A percentile compares a stretch with the other conserved stretches of the same genome.
These are phyloP conservation scores for Starmera dryadoides DNA, from an alignment of 805 yeast species.

Conservation along the genomic window DNA sequence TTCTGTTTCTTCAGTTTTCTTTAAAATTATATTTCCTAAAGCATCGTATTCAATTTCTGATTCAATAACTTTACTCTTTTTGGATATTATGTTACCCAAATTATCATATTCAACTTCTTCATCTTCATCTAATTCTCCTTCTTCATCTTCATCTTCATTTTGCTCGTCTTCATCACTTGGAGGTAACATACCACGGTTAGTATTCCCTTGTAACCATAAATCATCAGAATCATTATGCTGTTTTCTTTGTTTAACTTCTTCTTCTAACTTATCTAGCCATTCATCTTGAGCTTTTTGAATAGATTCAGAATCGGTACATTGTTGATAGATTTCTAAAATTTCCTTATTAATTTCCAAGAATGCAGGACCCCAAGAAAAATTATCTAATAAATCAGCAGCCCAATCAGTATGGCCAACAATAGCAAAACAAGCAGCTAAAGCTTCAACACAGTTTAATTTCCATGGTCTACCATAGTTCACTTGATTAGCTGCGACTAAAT, in stretches of 20 bases:
- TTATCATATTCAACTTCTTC: constrained; percentile 16
- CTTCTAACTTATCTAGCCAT: constrained; percentile 65
- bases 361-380: constrained; percentile 92
- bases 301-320: constrained; percentile 76
- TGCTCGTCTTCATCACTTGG: constrained; percentile 21
- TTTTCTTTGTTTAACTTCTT: constrained; percentile 58
- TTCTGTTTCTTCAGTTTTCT: constrained; percentile 7
- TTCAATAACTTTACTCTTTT: not conserved
- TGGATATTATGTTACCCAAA: constrained; percentile 10
- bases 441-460: constrained; percentile 94
- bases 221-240: constrained; percentile 46
- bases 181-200: constrained; percentile 34
- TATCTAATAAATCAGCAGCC: constrained; percentile 70
- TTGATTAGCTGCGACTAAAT: constrained; percentile 92
- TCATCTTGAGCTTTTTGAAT: constrained; percentile 64
- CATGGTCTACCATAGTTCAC: constrained; percentile 96
- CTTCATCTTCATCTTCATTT: constrained; percentile 18
- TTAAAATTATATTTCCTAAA: too few relatives aligned
- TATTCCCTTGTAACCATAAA: constrained; percentile 74
- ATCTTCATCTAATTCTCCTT: constrained; percentile 13
- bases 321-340: constrained; percentile 61
- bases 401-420: constrained; percentile 87
- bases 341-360: constrained; percentile 80
- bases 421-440: constrained; percentile 93
- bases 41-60: constrained; percentile 15